Evolutionary conservation across 2,329 filamentous ascomycete species (phyloP), one percentile per base, ranked within the genome.

Genomic region (Aureobasidium pullulans): DNA sequence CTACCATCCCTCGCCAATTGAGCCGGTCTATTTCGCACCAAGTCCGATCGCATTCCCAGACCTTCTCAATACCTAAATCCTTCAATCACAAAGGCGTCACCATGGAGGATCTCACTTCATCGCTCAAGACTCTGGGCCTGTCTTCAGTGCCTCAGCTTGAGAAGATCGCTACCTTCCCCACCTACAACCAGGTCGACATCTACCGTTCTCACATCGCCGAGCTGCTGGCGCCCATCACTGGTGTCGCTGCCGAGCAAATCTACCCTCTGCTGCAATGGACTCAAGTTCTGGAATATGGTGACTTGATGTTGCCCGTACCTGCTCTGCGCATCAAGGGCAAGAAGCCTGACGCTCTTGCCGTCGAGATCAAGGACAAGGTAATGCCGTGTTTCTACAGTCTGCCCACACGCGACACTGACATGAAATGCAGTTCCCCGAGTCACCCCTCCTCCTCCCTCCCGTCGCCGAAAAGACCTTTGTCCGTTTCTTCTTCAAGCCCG

Each of bases 261-360:
- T 91, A 89, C 75, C 83, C 84, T 29, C 84, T 84, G 39, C 77
- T 96, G 43, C 83, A 88, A 76, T 93, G 89, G 88, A 93, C 90
- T 5, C 79, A 84, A 63, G 84, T 86, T 39, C 79, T 91, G 23
- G 90, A 94, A 64, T 90, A 92, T 77, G 90, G 90, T 49, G 90
- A 96, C 73, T 76, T 95, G 66, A 82, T 89, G 57, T 75, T 96
- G 48, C 86, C 90, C 8, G 84, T 90, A 8, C 88, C 90, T 15
- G 88, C 89, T n/a, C 80, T 96, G 63, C 81, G 90, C 62, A 75
- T 93, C 68, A 93, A 85, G 72, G 77, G 79, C 66, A 83, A 81
- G 73, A 83, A 84, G 65, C 81, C 83, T 37, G 74, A 80, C 57
- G 81, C 81, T 54, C 73, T 83, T 42, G 77, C 79, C 40, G 73